Conservation (phyloP, 164 flowering plant species). For the Vitis riparia region DNA sequence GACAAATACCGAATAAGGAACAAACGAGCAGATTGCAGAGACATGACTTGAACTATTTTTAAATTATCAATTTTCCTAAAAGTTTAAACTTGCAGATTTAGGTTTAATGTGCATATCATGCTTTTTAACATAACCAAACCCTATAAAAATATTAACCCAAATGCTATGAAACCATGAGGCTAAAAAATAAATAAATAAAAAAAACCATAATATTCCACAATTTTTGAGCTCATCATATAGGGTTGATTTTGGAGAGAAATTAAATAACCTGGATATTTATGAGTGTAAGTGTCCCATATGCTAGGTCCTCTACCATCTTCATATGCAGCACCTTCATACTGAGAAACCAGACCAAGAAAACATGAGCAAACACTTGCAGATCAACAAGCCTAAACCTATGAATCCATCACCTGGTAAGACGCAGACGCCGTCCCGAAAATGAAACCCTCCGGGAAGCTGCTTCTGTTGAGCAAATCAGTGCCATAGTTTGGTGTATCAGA, state of each 20-base stretch:
- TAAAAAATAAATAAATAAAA: too few species aligned
- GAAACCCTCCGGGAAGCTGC: constrained; percentile 17
- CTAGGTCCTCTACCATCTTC: constrained; percentile 46
- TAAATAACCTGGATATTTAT: constrained; percentile 18
- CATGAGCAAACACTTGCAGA: background rate
- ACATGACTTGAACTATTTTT: too few species aligned
- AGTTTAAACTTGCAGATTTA: too few species aligned
- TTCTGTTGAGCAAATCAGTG: constrained; percentile 10
- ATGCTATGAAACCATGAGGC: too few species aligned
- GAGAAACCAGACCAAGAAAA: background rate
- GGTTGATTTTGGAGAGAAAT: background rate
- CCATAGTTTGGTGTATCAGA: background rate
- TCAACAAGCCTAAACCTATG: background rate
- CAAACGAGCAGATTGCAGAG: too few species aligned
- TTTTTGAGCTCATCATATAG: too few species aligned
- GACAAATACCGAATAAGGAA: too few species aligned
- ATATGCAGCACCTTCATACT: constrained; percentile 25
- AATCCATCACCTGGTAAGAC: constrained; percentile 15
- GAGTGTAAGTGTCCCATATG: constrained; percentile 40
- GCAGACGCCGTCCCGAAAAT: constrained; percentile 23
- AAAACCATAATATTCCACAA: too few species aligned
- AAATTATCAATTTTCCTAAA: too few species aligned
- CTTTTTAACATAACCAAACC: too few species aligned
- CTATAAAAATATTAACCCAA: too few species aligned
- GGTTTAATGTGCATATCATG: too few species aligned